Base-by-base conservation (phyloP, 2,329 filamentous ascomycete species). In the Fusarium pseudoanthophilum region DNA sequence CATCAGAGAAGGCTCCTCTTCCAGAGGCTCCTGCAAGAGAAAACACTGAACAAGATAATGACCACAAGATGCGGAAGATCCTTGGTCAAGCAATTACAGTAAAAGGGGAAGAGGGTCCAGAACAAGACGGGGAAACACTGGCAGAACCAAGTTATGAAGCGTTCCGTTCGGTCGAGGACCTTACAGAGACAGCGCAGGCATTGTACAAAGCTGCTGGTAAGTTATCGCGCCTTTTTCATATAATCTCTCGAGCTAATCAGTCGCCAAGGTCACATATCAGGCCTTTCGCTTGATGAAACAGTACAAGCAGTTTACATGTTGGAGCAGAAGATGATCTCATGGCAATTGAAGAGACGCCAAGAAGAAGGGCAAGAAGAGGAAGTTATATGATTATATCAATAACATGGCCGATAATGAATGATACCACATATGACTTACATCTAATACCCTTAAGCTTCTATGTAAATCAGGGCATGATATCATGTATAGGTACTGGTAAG, bases 231-330 rank as follows among this genome's bases (percentile, higher is more conserved):
- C 24, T 14, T 18, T 4, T 15, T 14, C 18, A 8, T 30, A n/a
- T 30, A 49, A n/a, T 21, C 18, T n/a, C 14, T 14, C 11, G 45
- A 56, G 30, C 75, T 78, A 11, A 78, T 60, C 11, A 34, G 13
- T 24, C 53, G 34, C 28, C 48, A 81, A 73, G 82, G 78, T 36
- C 75, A 78, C 14, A 68, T 75, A n/a, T 75, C 79, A 14, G 83
- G 82, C 9, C 64, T 83, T 14, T 78, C 82, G 8, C 71, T 83
- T 9, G 77, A 80, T 11, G 79, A 80, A 37, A 72, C 80, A 21
- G 77, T 82, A 6, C 75, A 79, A 32, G 82, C 82, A 32, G 80
- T 84, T 13, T 83, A 83, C 67, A 83, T 80, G 78, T 67, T 84
- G 37, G 83, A 84, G 60, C 78, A 78, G 24, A 75, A 75, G 15